Conservation (phyloP, 1,284 basidiomycete species). For the Blastosporella zonata region DNA sequence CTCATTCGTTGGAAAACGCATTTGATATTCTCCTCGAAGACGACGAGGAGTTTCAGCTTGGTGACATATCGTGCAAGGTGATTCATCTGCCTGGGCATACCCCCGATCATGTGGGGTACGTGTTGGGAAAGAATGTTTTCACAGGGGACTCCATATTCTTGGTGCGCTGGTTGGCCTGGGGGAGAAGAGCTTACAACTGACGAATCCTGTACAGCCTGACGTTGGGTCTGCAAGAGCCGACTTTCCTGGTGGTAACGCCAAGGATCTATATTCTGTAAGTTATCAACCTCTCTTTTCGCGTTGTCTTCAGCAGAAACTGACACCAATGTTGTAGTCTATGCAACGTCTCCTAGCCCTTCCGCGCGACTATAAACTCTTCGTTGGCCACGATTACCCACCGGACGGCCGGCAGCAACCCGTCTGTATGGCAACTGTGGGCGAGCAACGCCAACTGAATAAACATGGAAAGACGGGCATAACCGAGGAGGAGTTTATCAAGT, state of each 20-base stretch:
- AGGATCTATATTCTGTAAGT: constrained; percentile 33
- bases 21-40: constrained; percentile 38
- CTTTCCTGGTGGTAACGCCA: constrained; percentile 39
- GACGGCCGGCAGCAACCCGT: constrained; percentile 24
- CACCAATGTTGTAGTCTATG: constrained; percentile 30
- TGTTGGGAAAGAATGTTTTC: constrained; percentile 34
- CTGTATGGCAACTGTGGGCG: constrained; percentile 34
- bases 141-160: constrained; percentile 42
- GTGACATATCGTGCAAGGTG: constrained; percentile 30
- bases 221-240: constrained; percentile 40
- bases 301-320: neutral
- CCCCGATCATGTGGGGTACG: constrained; percentile 37
- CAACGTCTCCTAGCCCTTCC: constrained; percentile 37
- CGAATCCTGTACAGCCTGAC: constrained; percentile 29
- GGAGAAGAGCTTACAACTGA: neutral
- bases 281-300: neutral
- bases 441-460: constrained; percentile 34
- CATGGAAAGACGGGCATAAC: constrained; percentile 31
- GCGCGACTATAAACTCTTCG: constrained; percentile 34
- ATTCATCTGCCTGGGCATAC: constrained; percentile 38
- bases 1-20: constrained; percentile 24
- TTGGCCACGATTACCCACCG: constrained; percentile 40
- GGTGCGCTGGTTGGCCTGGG: constrained; percentile 22
- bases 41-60: constrained; percentile 35
- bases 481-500: constrained; percentile 32